Base-by-base conservation (phyloP, 1,284 basidiomycete species). In the Neonothopanus nambi region DNA sequence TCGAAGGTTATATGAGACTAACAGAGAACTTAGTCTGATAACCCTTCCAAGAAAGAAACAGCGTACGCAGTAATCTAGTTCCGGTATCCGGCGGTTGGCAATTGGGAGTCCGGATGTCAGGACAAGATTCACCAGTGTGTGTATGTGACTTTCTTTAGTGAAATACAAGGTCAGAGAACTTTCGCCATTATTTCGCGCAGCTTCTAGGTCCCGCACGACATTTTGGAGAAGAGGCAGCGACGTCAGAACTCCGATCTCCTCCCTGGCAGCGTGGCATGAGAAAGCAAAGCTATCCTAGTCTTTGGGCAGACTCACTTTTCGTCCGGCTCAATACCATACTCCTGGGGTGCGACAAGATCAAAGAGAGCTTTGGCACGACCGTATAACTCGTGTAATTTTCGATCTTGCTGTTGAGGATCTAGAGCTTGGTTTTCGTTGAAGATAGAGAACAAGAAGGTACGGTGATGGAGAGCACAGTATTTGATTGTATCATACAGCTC, bases 401-500 rank as follows among this genome's bases (percentile, higher is more conserved):
- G 81, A 63, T 90, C 89, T 54, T 85, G 70, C 46, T 75, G 76
- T 52, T 75, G 77, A 15, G 71, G 65, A 53, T 82, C 77, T 42
- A 77, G 78, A 45, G 81, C 77, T 50, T 84, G 85, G 52, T 85
- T 75, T 59, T 95, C 91, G 61, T 89, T 84, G 67, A 99, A 99
- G 60, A 99, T 97, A 12, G 92, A 78, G 64, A 95, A 93, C n/a
- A 94, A 71, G 71, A 94, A 94, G 9, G 86, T 89, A 47, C 91
- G 85, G 68, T 97, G 95, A 67, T 97, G 95, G 39, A 98, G 77
- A 39, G 92, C 91, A 63, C 95, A 96, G 67, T 96, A 96, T 68
- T 93, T 94, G 67, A 94, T 90, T n/a, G 92, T 97, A 70, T 99
- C 97, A 66, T 98, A 99, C 20, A 99, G 76, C 70, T 99, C 97